Evolutionary conservation across 2,329 filamentous ascomycete genomes (phyloP), one percentile per base, ranked within the genome.

Genomic region (Ophiostoma pallidulum): DNA sequence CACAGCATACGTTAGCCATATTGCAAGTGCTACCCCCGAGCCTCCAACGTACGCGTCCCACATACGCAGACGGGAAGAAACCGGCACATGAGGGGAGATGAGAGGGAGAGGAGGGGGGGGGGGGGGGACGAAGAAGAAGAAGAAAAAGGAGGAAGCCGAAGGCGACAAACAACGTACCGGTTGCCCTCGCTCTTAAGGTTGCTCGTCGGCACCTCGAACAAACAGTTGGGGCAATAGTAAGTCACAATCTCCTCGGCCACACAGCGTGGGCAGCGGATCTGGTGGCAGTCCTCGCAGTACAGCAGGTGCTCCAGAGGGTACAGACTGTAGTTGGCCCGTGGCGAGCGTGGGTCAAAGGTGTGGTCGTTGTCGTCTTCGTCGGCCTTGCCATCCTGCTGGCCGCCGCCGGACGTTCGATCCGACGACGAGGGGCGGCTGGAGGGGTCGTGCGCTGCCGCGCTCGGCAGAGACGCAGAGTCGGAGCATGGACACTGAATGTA

Each of bases 241-340:
- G 87, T 92, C 41, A 94, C 82, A 47, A 95, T 89, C 67, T 98
- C 92, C 62, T 98, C 92, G 41, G 83, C 78, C 46, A 94, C 86
- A 61, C 92, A 98, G 67, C 89, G 76, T 6, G 88, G 86, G 62
- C 92, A 98, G 56, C 92, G 85, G 53, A 97, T 94, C 65, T 95
- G 85, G 62, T 94, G 88, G 64, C 92, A 98, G 63, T 97, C 92
- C 62, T 95, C 91, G 70, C 92, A 98, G 70, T 94, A 98, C 35
- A 97, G 76, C 22, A 98, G 77, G 62, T 96, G 83, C 60, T 97
- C 91, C 38, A 96, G 80, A 1, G 92, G 91, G 61, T 91, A 96
- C 28, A 98, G 73, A 55, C 88, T 90, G 71, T 88, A 97, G 64
- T 89, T 92, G 50, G 92, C 86, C 32, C 90, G 82, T 14, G 86